These are phyloP conservation scores for Penicillium cosmopolitanum DNA, from an alignment of 495 filamentous ascomycete genomes.

Conservation along the genomic window DNA sequence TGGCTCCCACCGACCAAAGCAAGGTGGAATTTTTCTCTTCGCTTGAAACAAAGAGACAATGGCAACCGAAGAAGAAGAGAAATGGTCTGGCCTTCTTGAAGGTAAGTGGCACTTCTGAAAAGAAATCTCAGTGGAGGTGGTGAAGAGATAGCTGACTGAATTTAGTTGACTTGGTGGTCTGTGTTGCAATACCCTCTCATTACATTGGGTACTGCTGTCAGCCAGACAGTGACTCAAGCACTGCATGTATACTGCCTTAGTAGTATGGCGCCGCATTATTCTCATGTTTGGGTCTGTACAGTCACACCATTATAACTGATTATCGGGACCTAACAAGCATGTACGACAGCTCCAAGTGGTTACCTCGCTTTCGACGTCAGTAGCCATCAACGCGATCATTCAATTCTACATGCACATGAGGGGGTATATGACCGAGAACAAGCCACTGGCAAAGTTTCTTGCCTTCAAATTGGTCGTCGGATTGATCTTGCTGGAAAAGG, in stretches of 20 bases:
- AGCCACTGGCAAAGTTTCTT: conserved; percentile 19
- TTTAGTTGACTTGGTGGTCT: conserved; percentile 5
- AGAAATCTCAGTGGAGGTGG: neutral
- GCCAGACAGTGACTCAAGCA: conserved; percentile 28
- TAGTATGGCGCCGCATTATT: neutral
- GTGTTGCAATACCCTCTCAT: conserved; percentile 26
- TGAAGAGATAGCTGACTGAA: neutral
- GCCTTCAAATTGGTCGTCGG: conserved; percentile 17
- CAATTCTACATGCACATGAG: conserved; percentile 18
- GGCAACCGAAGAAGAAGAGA: conserved; percentile 10
- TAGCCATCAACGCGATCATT: conserved; percentile 23
- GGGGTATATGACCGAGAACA: conserved; percentile 7
- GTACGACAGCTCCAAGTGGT: conserved; percentile 14
- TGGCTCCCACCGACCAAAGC: conserved; percentile 16
- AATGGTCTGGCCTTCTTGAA: conserved; percentile 9
- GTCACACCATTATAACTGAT: neutral
- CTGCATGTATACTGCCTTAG: conserved; percentile 20
- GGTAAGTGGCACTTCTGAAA: neutral
- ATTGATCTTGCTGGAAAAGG: conserved; percentile 10
- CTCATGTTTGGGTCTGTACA: neutral
- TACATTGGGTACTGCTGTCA: conserved; percentile 21
- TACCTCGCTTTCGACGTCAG: conserved; percentile 17
- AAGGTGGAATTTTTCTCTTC: conserved; percentile 20
- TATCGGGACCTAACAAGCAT: neutral
- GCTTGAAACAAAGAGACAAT: conserved; percentile 15